Percentiles rank a stretch among this genome's conserved stretches.
Evolutionary conservation across 2,329 filamentous ascomycete genomes (phyloP).

Genomic region (Aspergillus terreus): DNA sequence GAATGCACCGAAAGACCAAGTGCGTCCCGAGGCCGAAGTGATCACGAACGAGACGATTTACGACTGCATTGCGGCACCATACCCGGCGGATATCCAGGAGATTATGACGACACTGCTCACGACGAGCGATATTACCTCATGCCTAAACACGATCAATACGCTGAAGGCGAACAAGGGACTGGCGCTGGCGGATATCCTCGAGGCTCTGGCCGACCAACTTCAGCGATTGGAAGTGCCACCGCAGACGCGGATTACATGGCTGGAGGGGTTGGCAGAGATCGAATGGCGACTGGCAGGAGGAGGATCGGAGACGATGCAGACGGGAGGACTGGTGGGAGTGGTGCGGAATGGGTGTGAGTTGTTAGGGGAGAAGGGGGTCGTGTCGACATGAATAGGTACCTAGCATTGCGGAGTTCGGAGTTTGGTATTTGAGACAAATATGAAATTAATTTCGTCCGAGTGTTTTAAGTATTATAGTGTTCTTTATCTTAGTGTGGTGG

Average conservation of each 20-base stretch:
- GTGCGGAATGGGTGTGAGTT: slow-evolving; percentile 83
- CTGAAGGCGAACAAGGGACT: slow-evolving; percentile 82
- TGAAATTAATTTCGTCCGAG: too few relatives aligned
- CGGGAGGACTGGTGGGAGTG: slow-evolving; percentile 86
- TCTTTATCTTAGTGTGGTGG: too few relatives aligned
- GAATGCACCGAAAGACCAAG: slow-evolving; percentile 56
- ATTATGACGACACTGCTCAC: slow-evolving; percentile 80
- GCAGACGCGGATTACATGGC: slow-evolving; percentile 85
- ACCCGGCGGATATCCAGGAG: slow-evolving; percentile 79
- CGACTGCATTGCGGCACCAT: slow-evolving; percentile 93
- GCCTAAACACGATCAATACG: slow-evolving; percentile 80
- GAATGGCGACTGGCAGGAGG: slow-evolving; percentile 88
- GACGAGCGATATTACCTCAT: slow-evolving; percentile 84
- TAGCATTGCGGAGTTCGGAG: not conserved
- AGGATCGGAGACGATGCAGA: slow-evolving; percentile 83
- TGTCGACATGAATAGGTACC: not conserved
- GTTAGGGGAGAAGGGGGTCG: slow-evolving; percentile 42
- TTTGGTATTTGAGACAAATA: too few relatives aligned
- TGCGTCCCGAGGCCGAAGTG: slow-evolving; percentile 66
- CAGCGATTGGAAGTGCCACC: slow-evolving; percentile 77
- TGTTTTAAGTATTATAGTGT: too few relatives aligned
- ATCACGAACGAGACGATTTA: slow-evolving; percentile 93
- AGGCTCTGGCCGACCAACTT: slow-evolving; percentile 77
- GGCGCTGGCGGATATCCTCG: slow-evolving; percentile 90
- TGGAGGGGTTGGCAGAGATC: slow-evolving; percentile 86